A percentile compares a stretch with the other conserved stretches of the same genome.
phyloP scores from a whole-genome alignment of 2,329 filamentous ascomycete species.

The Alternaria gansuensis region DNA sequence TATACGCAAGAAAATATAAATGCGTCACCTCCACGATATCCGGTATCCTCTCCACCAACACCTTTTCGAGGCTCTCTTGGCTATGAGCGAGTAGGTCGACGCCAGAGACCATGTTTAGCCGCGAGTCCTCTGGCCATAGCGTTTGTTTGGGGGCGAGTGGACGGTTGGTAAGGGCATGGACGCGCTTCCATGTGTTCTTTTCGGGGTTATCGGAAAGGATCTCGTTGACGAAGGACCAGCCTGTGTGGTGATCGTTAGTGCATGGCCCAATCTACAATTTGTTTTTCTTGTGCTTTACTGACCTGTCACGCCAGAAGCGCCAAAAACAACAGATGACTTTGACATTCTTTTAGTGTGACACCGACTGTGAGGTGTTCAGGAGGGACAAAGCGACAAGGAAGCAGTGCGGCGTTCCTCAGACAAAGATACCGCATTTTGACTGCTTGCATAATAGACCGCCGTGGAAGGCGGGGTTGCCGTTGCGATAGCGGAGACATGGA shows the following conservation, averaged over 20 bases:
- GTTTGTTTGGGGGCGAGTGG: conserved; percentile 44
- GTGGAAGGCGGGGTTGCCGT: neutral
- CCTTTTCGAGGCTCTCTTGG: conserved; percentile 52
- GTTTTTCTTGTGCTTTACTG: neutral
- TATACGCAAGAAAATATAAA: conserved; percentile 58
- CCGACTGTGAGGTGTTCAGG: neutral
- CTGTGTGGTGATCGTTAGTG: conserved; percentile 29
- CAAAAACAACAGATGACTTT: conserved; percentile 55
- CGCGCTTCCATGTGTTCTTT: conserved; percentile 45
- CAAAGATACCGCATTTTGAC: neutral
- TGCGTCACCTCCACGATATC: conserved; percentile 55
- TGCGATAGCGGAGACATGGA: conserved; percentile 1
- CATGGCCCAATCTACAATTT: neutral
- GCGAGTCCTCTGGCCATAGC: conserved; percentile 53
- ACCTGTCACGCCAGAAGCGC: conserved; percentile 52
- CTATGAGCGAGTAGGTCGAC: conserved; percentile 54
- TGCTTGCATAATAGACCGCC: neutral
- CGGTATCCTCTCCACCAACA: conserved; percentile 46
- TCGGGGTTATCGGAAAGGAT: conserved; percentile 52
- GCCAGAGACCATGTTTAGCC: conserved; percentile 55
- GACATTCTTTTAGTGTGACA: conserved; percentile 29
- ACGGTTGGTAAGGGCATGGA: conserved; percentile 56
- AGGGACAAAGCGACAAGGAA: neutral
- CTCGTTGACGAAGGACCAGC: conserved; percentile 57
- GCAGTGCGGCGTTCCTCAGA: neutral